These are phyloP conservation scores for Calonectria multiphialidica DNA, from an alignment of 2,329 filamentous ascomycete genomes.

Conservation along the genomic window DNA sequence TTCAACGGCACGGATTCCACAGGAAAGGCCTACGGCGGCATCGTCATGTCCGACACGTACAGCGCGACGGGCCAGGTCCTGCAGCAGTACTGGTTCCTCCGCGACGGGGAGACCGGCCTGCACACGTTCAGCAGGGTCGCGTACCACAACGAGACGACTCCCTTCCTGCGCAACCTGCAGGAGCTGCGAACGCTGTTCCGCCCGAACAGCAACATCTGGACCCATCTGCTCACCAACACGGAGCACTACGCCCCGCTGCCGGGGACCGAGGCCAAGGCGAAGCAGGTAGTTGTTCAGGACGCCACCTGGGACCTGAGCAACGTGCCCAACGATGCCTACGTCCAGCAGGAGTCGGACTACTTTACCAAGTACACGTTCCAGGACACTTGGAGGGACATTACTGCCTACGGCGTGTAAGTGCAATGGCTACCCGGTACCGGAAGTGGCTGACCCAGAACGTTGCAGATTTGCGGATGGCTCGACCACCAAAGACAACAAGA, in stretches of 20 bases:
- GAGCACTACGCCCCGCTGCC: conserved; percentile 63
- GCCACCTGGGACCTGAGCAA: conserved; percentile 72
- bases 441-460: conserved; percentile 10
- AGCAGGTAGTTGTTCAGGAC: conserved; percentile 68
- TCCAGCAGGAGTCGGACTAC: conserved; percentile 67
- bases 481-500: conserved; percentile 60
- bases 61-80: conserved; percentile 68
- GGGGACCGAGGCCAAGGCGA: conserved; percentile 51
- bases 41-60: conserved; percentile 71
- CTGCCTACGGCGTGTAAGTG: conserved; percentile 63
- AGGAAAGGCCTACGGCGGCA: conserved; percentile 67
- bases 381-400: conserved; percentile 68
- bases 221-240: conserved; percentile 70
- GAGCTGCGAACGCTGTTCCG: conserved; percentile 73
- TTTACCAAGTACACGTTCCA: conserved; percentile 77
- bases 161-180: conserved; percentile 68
- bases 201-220: conserved; percentile 71
- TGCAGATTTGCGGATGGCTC: conserved; percentile 50
- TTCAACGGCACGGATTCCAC: conserved; percentile 59
- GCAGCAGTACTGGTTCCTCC: conserved; percentile 75
- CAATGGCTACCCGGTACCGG: too few species aligned
- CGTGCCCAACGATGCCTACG: conserved; percentile 66
- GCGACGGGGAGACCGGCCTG: conserved; percentile 72
- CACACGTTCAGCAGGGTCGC: conserved; percentile 71
- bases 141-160: conserved; percentile 69